Evolutionary conservation across 2,329 filamentous ascomycete genomes (phyloP).

Genomic region (Penicillium janthinellum): DNA sequence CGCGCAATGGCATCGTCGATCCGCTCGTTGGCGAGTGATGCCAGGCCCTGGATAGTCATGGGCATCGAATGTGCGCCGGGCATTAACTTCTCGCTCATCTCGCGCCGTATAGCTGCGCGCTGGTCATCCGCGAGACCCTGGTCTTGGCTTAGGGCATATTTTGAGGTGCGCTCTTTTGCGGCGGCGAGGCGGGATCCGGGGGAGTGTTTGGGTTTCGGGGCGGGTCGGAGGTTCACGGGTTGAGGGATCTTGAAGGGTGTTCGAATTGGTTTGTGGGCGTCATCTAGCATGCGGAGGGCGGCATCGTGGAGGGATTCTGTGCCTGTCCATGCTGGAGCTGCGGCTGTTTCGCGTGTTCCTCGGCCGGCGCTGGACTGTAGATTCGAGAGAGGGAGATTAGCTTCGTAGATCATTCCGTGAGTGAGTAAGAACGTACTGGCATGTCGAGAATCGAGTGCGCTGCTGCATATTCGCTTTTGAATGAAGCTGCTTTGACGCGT

Average conservation of each 20-base stretch:
- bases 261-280: constrained; percentile 60
- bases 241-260: constrained; percentile 45
- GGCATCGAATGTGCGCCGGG: constrained; percentile 73
- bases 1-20: constrained; percentile 93
- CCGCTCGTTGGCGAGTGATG: constrained; percentile 81
- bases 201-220: constrained; percentile 46
- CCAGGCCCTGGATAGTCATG: constrained; percentile 74
- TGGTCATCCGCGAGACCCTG: constrained; percentile 69
- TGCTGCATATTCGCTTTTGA: constrained; percentile 55
- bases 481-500: constrained; percentile 58
- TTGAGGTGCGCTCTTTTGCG: constrained; percentile 60
- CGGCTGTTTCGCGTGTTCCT: constrained; percentile 69
- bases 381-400: background rate
- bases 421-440: constrained; percentile 43
- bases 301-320: constrained; percentile 73
- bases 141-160: constrained; percentile 57
- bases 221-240: constrained; percentile 50
- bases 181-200: constrained; percentile 56
- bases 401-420: background rate
- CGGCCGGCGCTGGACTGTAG: constrained; percentile 61
- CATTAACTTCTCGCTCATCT: constrained; percentile 79
- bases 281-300: constrained; percentile 76
- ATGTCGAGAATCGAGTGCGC: constrained; percentile 58
- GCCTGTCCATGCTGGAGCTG: constrained; percentile 74
- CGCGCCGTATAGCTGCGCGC: constrained; percentile 67